Evolutionary conservation across 2,329 filamentous ascomycete species (phyloP).

Genomic region (Falciphora oryzae): DNA sequence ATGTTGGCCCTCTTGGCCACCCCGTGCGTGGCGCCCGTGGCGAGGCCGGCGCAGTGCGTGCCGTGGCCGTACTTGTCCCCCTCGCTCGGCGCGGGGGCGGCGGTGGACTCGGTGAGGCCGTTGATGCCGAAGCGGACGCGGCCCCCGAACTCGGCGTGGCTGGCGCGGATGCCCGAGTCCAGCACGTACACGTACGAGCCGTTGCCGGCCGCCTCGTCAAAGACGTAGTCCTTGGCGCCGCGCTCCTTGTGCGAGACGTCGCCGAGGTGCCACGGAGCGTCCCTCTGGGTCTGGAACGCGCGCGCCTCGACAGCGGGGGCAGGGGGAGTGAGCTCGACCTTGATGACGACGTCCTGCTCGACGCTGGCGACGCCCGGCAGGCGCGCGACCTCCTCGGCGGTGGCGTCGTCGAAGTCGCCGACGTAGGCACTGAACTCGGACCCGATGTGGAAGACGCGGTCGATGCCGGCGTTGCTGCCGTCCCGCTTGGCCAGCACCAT

Average conservation of each 20-base stretch:
- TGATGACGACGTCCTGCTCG: slow-evolving; percentile 33
- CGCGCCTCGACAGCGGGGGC: slow-evolving; percentile 33
- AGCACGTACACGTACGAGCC: slow-evolving; percentile 59
- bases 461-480: slow-evolving; percentile 22
- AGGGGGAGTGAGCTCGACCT: slow-evolving; percentile 20
- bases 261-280: slow-evolving; percentile 48
- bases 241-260: slow-evolving; percentile 42
- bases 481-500: slow-evolving; percentile 22
- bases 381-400: slow-evolving; percentile 32
- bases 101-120: slow-evolving; percentile 30
- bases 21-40: slow-evolving; percentile 54
- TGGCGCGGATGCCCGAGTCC: slow-evolving; percentile 55
- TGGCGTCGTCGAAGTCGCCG: slow-evolving; percentile 33
- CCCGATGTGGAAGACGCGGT: slow-evolving; percentile 23
- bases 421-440: slow-evolving; percentile 36
- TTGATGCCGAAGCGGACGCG: slow-evolving; percentile 49
- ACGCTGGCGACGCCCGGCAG: slow-evolving; percentile 33
- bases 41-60: slow-evolving; percentile 59
- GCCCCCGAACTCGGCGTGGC: slow-evolving; percentile 51
- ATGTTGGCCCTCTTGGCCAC: slow-evolving; percentile 52
- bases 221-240: slow-evolving; percentile 38
- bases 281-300: slow-evolving; percentile 41
- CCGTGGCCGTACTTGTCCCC: slow-evolving; percentile 58
- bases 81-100: slow-evolving; percentile 23
- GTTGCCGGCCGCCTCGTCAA: slow-evolving; percentile 45